Conservation (phyloP, 495 filamentous ascomycete genomes). For the Copromyces sp. region DNA sequence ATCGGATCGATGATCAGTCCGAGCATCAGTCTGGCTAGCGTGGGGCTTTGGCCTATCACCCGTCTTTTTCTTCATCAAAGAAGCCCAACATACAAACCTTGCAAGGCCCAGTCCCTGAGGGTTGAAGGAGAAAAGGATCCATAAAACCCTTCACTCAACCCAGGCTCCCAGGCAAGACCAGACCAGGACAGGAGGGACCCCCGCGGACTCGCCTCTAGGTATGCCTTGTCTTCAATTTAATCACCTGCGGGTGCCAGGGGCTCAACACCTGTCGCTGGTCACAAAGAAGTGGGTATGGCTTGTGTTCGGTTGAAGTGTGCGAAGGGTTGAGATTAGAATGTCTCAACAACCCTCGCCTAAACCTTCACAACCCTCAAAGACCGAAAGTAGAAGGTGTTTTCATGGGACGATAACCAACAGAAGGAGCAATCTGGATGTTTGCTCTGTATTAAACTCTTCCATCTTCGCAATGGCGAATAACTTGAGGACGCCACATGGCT, state of each 20-base stretch:
- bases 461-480: neutral
- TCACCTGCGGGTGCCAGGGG: neutral
- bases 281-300: neutral
- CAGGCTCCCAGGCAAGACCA: neutral
- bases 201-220: neutral
- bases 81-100: neutral
- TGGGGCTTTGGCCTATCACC: neutral
- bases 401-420: neutral
- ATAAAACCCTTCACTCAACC: neutral
- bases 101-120: neutral
- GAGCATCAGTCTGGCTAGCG: neutral
- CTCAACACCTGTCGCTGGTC: neutral
- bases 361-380: too few species aligned
- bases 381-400: too few species aligned
- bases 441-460: neutral
- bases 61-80: neutral
- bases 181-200: neutral
- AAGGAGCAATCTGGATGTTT: neutral
- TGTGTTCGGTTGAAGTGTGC: neutral
- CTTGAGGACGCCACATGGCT: neutral
- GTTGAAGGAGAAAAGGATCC: neutral
- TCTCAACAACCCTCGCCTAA: neutral
- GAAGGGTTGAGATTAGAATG: neutral
- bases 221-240: neutral
- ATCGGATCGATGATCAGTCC: neutral